A percentile compares a stretch with the other conserved stretches of the same genome.
These are phyloP conservation scores for Neurospora sp. DNA, from an alignment of 495 filamentous ascomycete genomes.

Conservation along the genomic window DNA sequence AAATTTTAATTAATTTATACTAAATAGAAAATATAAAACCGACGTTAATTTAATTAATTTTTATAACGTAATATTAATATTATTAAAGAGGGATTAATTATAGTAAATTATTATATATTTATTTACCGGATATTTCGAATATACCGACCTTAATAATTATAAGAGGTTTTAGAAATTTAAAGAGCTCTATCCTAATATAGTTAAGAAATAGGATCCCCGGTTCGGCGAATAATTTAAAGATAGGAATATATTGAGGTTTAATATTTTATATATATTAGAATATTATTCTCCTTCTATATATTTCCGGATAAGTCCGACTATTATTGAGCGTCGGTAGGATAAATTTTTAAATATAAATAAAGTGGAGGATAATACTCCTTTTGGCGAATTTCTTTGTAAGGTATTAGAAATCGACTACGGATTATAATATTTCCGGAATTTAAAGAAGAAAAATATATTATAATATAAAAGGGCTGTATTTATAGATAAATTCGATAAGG, in stretches of 20 bases:
- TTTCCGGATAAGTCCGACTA: background rate
- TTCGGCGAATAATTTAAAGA: background rate
- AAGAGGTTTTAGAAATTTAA: background rate
- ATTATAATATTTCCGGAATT: background rate
- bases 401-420: background rate
- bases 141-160: background rate
- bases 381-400: background rate
- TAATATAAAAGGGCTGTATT: background rate
- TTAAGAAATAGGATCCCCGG: background rate
- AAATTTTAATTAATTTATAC: too few species aligned
- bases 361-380: background rate
- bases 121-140: background rate
- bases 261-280: background rate
- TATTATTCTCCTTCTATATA: background rate
- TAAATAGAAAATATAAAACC: background rate
- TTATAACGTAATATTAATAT: background rate
- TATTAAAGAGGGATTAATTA: background rate
- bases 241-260: background rate
- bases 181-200: background rate
- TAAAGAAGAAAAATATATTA: background rate
- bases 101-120: background rate
- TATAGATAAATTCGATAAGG: background rate
- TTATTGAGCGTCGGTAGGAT: background rate
- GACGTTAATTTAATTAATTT: background rate
- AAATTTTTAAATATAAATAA: background rate